Evolutionary conservation across 345 rosid species (phyloP).

Genomic region (Eucalyptus curtisii): DNA sequence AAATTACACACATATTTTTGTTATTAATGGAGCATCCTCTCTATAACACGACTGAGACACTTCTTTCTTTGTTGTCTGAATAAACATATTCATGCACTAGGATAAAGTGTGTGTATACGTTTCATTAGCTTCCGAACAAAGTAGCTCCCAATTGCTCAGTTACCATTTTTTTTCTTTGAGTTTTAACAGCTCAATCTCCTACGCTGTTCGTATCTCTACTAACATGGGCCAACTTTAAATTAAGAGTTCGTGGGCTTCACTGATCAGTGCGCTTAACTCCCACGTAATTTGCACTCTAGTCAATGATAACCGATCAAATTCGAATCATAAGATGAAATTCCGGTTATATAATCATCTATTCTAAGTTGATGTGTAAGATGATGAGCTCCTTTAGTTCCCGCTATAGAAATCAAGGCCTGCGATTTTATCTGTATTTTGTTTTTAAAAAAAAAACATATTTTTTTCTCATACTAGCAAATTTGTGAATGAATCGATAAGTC

Average conservation of each 20-base stretch:
- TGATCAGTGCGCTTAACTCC: neutral
- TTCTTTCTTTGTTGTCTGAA: neutral
- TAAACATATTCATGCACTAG: neutral
- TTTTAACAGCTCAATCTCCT: neutral
- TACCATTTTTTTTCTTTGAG: neutral
- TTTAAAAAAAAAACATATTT: too few species aligned
- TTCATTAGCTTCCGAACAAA: neutral
- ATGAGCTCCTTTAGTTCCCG: neutral
- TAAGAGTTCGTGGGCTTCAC: neutral
- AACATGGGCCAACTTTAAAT: neutral
- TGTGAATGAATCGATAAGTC: neutral
- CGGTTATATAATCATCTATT: neutral
- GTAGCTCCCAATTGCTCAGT: neutral
- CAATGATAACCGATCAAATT: neutral
- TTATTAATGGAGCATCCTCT: neutral
- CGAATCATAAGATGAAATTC: neutral
- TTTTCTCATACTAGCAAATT: neutral
- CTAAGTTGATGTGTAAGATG: neutral
- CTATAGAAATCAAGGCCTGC: neutral
- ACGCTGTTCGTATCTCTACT: neutral
- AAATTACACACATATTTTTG: neutral
- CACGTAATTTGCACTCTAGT: neutral
- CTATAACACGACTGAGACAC: neutral
- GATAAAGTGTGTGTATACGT: neutral
- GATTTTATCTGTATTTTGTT: neutral